Base-by-base conservation (phyloP, 331 rosid species). In the Cydonia oblonga region DNA sequence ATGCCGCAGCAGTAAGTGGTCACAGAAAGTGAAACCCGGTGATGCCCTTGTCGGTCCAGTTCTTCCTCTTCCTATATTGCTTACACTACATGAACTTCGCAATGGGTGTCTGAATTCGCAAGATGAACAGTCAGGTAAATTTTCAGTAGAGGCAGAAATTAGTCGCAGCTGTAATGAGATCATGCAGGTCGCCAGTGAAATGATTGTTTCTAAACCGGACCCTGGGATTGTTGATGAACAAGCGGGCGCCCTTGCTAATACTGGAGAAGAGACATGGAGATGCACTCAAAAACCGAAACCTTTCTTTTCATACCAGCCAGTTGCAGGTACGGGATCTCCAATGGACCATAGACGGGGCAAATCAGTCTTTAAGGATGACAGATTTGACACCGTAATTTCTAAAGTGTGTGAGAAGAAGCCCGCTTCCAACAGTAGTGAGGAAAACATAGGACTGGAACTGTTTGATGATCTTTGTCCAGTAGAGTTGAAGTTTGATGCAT, bases 41-140 rank as follows among this genome's bases (percentile, higher is more conserved):
- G 85, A 86, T 68, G 76, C 59, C 75, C 80, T 89, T 51, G 91
- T 89, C 22, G 93, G 97, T 77, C 97, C 93, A 49, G 80, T 83
- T 64, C 85, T 87, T 74, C 96, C 93, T 59, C 85, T 91, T 71
- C 91, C 96, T 51, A 22, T 83, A 74, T 79, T 89, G 60, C 86
- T 83, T 33, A 72, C 75, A 22, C 78, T 91, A 59, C 81, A 82
- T 46, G 92, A 86, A 70, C 72, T 70, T 74, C 77, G 49, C 23
- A 77, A 82, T 73, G 86, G 83, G 14, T 51, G 64, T 68, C 85
- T 73, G 44, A 65, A 74, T 49, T 66, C 66, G 14, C 84, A 40
- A 40, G 46, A 79, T 60, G 83, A 73, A 53, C 78, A 70, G 51
- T 78, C 71, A 8, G 76, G 71, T 59, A 64, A 69, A 75, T 87